Base-by-base conservation (phyloP, 2,329 filamentous ascomycete species). In the Microdochium paspali region DNA sequence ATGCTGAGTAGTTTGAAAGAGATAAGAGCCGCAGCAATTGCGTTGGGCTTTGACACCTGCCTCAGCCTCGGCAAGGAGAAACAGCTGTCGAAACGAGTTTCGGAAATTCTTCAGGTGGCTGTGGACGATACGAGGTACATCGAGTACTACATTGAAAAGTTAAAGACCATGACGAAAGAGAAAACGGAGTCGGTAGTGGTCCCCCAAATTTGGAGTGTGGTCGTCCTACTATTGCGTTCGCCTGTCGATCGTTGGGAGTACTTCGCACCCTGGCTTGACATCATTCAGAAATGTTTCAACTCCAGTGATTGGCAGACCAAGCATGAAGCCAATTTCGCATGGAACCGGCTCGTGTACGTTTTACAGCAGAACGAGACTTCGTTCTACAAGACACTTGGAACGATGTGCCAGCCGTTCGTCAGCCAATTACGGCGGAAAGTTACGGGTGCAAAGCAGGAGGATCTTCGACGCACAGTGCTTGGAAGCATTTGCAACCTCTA, bases 221-320 rank as follows among this genome's bases (percentile, higher is more conserved):
- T 95, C 2, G 80, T 91, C 6, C 74, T 95, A 2, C 80, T 95
- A 47, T 71, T 96, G 44, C 81, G 85, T 67, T 80, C 67, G 65
- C 81, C 62, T 53, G 73, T 71, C 58, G 80, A 70, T 53, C 82
- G 61, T 68, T 97, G 91, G 87, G 74, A 83, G 26, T 79, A 85
- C 58, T 81, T 89, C 52, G 77, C 73, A 24, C 73, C 77, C 5
- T 96, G 89, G 86, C 71, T 96, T 7, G 75, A 77, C 26, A 75
- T 95, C 10, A 83, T 95, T 18, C 85, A 95, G 57, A 76, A 75
- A 51, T 93, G 88, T 58, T 89, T 97, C 65, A 95, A 95, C 60
- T 85, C 81, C 54, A 77, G 78, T 46, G 88, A 95, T 52, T 68
- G 75, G 3, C 68, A 75, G 42, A 85, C 84, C 42, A 88, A 84